Percentiles rank a stretch among this genome's conserved stretches.
Evolutionary conservation across 2,329 filamentous ascomycete genomes (phyloP).

Genomic region (Cercospora zeina): DNA sequence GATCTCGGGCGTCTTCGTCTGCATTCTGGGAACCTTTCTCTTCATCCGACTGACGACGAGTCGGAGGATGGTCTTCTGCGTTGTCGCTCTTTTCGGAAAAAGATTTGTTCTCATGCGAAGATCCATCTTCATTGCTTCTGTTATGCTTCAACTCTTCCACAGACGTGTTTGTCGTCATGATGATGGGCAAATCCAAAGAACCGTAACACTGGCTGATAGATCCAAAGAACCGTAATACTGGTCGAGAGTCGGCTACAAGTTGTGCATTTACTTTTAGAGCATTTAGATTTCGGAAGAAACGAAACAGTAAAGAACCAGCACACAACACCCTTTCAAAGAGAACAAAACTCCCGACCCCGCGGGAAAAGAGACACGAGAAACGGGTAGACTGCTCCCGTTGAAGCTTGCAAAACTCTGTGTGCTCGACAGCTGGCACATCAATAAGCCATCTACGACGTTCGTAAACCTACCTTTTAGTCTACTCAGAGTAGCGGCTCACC

Average conservation of each 20-base stretch:
- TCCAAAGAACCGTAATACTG: not conserved
- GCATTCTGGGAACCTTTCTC: conserved; percentile 4
- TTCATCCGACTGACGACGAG: not conserved
- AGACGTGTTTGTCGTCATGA: not conserved
- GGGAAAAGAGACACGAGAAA: not conserved
- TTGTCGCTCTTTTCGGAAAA: conserved; percentile 23
- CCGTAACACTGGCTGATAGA: too few relatives aligned
- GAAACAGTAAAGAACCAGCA: too few relatives aligned
- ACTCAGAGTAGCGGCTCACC: not conserved
- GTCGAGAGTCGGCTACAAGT: not conserved
- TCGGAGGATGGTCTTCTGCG: conserved; percentile 6
- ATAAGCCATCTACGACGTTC: not conserved
- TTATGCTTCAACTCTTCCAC: not conserved
- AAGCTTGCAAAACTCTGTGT: not conserved
- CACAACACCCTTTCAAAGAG: too few relatives aligned
- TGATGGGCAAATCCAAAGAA: not conserved
- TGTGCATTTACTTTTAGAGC: not conserved
- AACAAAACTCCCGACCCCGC: too few relatives aligned
- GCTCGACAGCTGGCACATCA: not conserved
- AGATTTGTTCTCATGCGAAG: conserved; percentile 11
- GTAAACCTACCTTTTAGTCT: not conserved
- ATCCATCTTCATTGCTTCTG: not conserved
- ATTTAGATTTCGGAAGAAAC: too few relatives aligned
- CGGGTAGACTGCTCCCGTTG: not conserved
- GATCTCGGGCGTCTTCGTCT: not conserved